A percentile compares a stretch with the other conserved stretches of the same genome.
phyloP scores from a whole-genome alignment of 306 rosid species.

The Dalbergia oliveri region DNA sequence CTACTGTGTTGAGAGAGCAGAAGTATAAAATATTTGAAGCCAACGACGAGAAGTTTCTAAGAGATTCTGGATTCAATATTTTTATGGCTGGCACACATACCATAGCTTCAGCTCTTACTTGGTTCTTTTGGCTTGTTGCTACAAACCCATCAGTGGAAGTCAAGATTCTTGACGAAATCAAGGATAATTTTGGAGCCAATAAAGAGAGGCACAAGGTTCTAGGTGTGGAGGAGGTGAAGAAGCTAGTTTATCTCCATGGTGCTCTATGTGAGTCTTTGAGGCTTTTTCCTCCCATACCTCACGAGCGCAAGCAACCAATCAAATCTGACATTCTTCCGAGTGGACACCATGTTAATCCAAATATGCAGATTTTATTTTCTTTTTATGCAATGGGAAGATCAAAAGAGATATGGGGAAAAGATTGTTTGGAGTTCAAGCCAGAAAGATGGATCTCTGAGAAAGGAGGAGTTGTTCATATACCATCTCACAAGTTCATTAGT shows the following conservation, averaged over 20 bases:
- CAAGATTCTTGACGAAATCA: no score
- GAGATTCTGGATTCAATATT: constrained; percentile 34
- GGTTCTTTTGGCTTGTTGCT: not conserved
- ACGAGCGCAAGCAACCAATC: constrained; percentile 43
- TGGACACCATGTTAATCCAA: constrained; percentile 51
- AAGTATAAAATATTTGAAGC: no score
- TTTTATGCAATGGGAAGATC: constrained; percentile 66
- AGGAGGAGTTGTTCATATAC: constrained; percentile 46
- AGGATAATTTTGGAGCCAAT: no score
- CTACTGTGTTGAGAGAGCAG: constrained; percentile 40
- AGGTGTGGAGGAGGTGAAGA: constrained; percentile 34
- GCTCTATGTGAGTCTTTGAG: constrained; percentile 61
- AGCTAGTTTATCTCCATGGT: constrained; percentile 63
- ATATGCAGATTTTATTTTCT: constrained; percentile 31
- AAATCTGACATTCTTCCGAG: constrained; percentile 58
- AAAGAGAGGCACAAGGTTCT: no score
- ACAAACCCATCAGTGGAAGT: no score
- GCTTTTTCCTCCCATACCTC: constrained; percentile 63
- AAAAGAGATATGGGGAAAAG: constrained; percentile 62
- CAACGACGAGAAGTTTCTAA: constrained; percentile 35
- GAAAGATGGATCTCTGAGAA: constrained; percentile 65
- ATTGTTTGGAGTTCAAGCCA: constrained; percentile 67
- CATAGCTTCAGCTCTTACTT: constrained; percentile 1
- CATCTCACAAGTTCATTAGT: constrained; percentile 59
- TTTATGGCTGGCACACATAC: constrained; percentile 33